phyloP scores from a whole-genome alignment of 2,329 filamentous ascomycete genomes.

The Ophiostoma pallidulum region DNA sequence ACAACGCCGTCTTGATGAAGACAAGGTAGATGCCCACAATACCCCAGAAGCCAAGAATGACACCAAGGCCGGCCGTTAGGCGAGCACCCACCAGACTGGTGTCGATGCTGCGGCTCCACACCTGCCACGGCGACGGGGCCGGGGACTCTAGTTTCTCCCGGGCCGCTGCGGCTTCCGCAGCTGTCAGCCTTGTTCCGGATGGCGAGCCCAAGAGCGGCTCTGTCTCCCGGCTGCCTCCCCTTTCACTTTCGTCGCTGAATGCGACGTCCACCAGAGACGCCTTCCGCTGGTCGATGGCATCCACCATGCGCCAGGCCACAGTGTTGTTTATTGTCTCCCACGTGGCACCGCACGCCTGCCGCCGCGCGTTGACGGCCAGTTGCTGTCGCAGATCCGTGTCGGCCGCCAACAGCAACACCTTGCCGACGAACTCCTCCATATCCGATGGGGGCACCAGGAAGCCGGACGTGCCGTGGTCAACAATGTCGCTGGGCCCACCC shows the following conservation, averaged over 20 bases:
- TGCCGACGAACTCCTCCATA: slow-evolving; percentile 46
- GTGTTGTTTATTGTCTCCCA: slow-evolving; percentile 66
- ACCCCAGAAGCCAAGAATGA: slow-evolving; percentile 41
- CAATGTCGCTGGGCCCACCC: slow-evolving; percentile 59
- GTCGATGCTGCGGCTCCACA: slow-evolving; percentile 32
- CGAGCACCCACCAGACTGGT: slow-evolving; percentile 34
- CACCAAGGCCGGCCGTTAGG: slow-evolving; percentile 34
- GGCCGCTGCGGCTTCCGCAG: not conserved
- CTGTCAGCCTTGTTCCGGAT: slow-evolving; percentile 3
- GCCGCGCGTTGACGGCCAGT: slow-evolving; percentile 40
- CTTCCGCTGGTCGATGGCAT: slow-evolving; percentile 39
- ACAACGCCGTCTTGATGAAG: slow-evolving; percentile 33
- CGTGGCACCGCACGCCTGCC: slow-evolving; percentile 52
- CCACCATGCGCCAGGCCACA: slow-evolving; percentile 54
- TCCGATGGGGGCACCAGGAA: slow-evolving; percentile 53
- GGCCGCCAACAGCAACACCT: slow-evolving; percentile 39
- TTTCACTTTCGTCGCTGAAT: not conserved
- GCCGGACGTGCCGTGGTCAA: slow-evolving; percentile 49
- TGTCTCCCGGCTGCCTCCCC: slow-evolving; percentile 4
- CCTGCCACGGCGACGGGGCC: slow-evolving; percentile 31
- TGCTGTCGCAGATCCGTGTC: slow-evolving; percentile 33
- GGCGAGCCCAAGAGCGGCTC: slow-evolving; percentile 11
- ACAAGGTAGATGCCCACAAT: slow-evolving; percentile 39
- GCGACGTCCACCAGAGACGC: slow-evolving; percentile 19
- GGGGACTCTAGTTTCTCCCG: slow-evolving; percentile 2